These are phyloP conservation scores for Camptophora hylomeconis DNA, from an alignment of 2,329 filamentous ascomycete genomes.

Conservation along the genomic window DNA sequence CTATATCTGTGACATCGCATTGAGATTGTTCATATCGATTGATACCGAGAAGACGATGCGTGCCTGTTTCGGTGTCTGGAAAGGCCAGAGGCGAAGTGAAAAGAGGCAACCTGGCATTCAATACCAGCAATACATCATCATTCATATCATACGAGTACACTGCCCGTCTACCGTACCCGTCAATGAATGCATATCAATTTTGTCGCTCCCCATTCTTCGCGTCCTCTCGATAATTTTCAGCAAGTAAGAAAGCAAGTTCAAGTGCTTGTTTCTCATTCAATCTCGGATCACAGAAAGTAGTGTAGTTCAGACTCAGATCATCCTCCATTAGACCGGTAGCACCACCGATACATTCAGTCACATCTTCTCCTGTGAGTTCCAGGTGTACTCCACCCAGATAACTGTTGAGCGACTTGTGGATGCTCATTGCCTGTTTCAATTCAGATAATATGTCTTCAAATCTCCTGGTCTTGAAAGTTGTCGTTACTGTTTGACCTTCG, in stretches of 20 bases:
- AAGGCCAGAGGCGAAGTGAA: no score
- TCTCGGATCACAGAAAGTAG: slow-evolving; percentile 87
- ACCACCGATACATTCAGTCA: slow-evolving; percentile 90
- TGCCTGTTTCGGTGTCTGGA: no score
- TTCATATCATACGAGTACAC: no score
- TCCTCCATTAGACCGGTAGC: slow-evolving; percentile 78
- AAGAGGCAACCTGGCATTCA: no score
- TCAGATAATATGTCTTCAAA: slow-evolving; percentile 86
- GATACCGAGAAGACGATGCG: no score
- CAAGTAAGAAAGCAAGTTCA: slow-evolving; percentile 86
- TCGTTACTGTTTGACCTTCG: slow-evolving; percentile 39
- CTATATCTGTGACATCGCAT: no score
- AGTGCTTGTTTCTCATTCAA: slow-evolving; percentile 97
- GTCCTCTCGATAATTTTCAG: slow-evolving; percentile 57
- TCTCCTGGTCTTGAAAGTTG: slow-evolving; percentile 82
- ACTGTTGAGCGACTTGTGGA: slow-evolving; percentile 71
- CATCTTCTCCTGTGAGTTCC: slow-evolving; percentile 87
- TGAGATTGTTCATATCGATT: no score
- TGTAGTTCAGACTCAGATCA: slow-evolving; percentile 81
- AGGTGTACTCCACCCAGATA: slow-evolving; percentile 91
- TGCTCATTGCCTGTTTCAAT: slow-evolving; percentile 66
- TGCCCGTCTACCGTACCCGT: no score
- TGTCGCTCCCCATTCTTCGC: slow-evolving; percentile 3
- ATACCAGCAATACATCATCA: no score
- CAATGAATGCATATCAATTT: slow-evolving; percentile 1